phyloP scores from a whole-genome alignment of 805 yeast species.

The Vanderwaltozyma yarrowii region DNA sequence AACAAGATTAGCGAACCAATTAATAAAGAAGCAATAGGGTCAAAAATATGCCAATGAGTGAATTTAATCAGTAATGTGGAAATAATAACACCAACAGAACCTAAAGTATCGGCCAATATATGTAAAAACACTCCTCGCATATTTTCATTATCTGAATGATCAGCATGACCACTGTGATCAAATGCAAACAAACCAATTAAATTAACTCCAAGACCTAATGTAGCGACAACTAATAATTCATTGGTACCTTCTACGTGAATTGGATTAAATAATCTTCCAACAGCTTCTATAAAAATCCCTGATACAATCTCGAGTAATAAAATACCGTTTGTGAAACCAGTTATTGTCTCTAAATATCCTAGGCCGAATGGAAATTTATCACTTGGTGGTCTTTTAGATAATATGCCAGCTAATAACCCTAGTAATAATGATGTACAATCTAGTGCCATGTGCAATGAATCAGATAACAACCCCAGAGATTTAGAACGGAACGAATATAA shows the following conservation, averaged over 20 bases:
- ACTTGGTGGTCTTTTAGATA: constrained; percentile 49
- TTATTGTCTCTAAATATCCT: constrained; percentile 74
- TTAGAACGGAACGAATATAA: constrained; percentile 87
- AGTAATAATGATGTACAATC: constrained; percentile 87
- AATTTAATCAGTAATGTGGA: constrained; percentile 71
- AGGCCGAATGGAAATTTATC: constrained; percentile 82
- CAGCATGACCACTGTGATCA: constrained; percentile 63
- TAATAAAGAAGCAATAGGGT: constrained; percentile 83
- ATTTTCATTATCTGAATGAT: constrained; percentile 42
- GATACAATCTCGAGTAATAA: constrained; percentile 79
- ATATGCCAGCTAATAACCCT: constrained; percentile 77
- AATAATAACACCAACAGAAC: constrained; percentile 93
- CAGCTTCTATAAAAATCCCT: constrained; percentile 78
- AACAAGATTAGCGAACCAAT: constrained; percentile 72
- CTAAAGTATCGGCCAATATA: constrained; percentile 89
- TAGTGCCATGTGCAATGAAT: constrained; percentile 90
- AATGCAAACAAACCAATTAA: constrained; percentile 90
- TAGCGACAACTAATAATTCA: constrained; percentile 76
- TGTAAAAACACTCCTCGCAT: constrained; percentile 93
- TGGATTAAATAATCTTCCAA: constrained; percentile 72
- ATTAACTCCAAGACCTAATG: constrained; percentile 78
- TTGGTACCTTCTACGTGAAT: constrained; percentile 67
- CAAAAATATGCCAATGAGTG: constrained; percentile 65
- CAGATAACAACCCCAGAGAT: constrained; percentile 84
- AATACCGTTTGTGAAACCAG: constrained; percentile 94